Evolutionary conservation across 805 yeast species (phyloP).

Genomic region (Clavispora vitiphila): DNA sequence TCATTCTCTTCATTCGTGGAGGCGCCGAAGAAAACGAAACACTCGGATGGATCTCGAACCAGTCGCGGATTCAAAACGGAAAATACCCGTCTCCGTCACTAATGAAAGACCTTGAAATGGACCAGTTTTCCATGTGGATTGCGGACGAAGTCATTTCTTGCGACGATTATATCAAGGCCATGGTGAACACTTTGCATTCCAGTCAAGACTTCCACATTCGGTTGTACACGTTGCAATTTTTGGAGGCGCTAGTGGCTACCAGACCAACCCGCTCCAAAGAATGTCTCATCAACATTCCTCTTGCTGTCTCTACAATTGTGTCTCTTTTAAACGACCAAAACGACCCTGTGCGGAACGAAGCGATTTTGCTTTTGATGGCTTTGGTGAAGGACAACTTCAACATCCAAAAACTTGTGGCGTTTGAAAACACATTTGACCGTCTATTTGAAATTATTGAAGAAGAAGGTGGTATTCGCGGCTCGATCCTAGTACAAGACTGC

Average conservation of each 20-base stretch:
- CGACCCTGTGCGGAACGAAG: slow-evolving; percentile 88
- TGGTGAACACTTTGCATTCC: slow-evolving; percentile 42
- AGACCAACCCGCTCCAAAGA: slow-evolving; percentile 73
- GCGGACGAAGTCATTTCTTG: slow-evolving; percentile 84
- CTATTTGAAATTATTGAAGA: slow-evolving; percentile 73
- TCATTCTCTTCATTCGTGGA: slow-evolving; percentile 74
- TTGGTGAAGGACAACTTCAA: slow-evolving; percentile 77
- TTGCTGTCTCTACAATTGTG: slow-evolving; percentile 76
- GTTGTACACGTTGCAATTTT: slow-evolving; percentile 75
- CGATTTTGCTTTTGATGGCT: slow-evolving; percentile 76
- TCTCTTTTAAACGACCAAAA: slow-evolving; percentile 40
- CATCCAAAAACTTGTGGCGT: slow-evolving; percentile 89
- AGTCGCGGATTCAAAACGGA: slow-evolving; percentile 69
- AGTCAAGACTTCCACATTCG: slow-evolving; percentile 68
- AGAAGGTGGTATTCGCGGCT: slow-evolving; percentile 88
- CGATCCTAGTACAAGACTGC: slow-evolving; percentile 88
- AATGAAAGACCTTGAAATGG: slow-evolving; percentile 53
- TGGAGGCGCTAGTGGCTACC: slow-evolving; percentile 77
- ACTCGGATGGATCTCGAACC: slow-evolving; percentile 68
- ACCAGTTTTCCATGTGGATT: slow-evolving; percentile 90
- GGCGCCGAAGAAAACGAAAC: slow-evolving; percentile 58
- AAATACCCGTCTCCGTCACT: slow-evolving; percentile 72
- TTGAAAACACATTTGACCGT: slow-evolving; percentile 85
- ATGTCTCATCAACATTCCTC: slow-evolving; percentile 63
- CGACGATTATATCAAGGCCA: slow-evolving; percentile 21